Evolutionary conservation across 768 basidiomycete genomes (phyloP).

Genomic region (Guyanaporus albipodus): DNA sequence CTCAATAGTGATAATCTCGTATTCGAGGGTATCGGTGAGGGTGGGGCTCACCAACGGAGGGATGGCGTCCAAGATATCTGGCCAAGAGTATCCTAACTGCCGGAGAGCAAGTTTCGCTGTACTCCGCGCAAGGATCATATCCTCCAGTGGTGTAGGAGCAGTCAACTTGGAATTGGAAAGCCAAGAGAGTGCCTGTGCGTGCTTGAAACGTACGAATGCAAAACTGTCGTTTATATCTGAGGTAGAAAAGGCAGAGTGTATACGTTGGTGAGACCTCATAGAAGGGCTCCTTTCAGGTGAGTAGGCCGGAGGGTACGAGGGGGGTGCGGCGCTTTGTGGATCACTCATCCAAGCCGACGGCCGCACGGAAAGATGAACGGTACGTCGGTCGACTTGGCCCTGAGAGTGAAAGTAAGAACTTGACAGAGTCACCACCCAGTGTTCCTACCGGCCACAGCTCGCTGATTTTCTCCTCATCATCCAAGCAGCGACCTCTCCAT

Average conservation of each 20-base stretch:
- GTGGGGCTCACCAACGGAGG: conserved; percentile 22
- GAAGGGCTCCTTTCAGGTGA: background rate
- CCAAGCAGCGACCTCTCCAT: conserved; percentile 66
- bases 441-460: conserved; percentile 68
- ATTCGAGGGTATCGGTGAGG: conserved; percentile 29
- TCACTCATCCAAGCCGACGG: conserved; percentile 66
- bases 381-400: conserved; percentile 53
- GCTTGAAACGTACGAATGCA: conserved; percentile 22
- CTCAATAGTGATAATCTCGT: conserved; percentile 25
- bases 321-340: conserved; percentile 39
- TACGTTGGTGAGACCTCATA: background rate
- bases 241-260: background rate
- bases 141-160: conserved; percentile 10
- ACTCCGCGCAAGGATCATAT: conserved; percentile 13
- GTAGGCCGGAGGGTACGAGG: background rate
- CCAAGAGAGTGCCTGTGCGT: conserved; percentile 23
- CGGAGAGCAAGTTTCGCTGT: conserved; percentile 29
- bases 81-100: conserved; percentile 40
- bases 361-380: conserved; percentile 76
- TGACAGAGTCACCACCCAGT: background rate
- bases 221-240: conserved; percentile 4
- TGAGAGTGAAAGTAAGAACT: conserved; percentile 25
- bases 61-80: conserved; percentile 37
- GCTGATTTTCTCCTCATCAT: conserved; percentile 59
- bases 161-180: conserved; percentile 21